Evolutionary conservation across 768 basidiomycete species (phyloP), one percentile per base, ranked within the genome.

Genomic region (Agrocybe praecox): DNA sequence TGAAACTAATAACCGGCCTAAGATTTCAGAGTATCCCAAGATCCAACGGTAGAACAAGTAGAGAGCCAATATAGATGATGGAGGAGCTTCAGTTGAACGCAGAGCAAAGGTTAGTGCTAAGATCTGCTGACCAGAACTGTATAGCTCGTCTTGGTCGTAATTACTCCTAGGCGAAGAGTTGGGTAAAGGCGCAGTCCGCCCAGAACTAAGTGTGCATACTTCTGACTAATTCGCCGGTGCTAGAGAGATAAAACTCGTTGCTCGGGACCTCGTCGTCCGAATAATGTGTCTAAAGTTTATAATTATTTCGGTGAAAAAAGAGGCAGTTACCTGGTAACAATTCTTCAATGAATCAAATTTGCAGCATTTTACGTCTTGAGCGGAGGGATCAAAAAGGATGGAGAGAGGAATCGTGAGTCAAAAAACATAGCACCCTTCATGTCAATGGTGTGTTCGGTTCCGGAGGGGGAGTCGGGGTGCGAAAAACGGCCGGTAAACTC

Each of bases 401-500:
- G 7, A 55, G 12, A 42, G n/a, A 7, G 36, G 42, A 19, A 40
- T 40, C 15, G 43, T 55, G 47, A 43, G 46, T 55, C 46, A 29
- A 40, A 49, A 55, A 55, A 49, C 32, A 14, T 19, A 24, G 53
- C 2, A 6, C 32, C 52, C 14, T 33, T 22, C 23, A 17, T 26
- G 26, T 19, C 23, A 55, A 9, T 29, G 26, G 26, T 29, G 26
- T 29, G 36, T 42, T 14, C 54, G 56, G 46, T 21, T 18, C 33
- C 50, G 50, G 23, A 51, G 34, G 32, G 11, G 56, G 6, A 11
- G 45, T 51, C 56, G 44, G 57, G 65, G 63, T 56, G 43, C 53
- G 53, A 65, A 62, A 52, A 22, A 21, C 6, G 15, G 6, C 22
- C 64, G 64, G 63, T 40, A 59, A 59, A 32, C 21, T 49, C 61